phyloP scores from a whole-genome alignment of 331 rosid species.

The Prunus yedoensis region DNA sequence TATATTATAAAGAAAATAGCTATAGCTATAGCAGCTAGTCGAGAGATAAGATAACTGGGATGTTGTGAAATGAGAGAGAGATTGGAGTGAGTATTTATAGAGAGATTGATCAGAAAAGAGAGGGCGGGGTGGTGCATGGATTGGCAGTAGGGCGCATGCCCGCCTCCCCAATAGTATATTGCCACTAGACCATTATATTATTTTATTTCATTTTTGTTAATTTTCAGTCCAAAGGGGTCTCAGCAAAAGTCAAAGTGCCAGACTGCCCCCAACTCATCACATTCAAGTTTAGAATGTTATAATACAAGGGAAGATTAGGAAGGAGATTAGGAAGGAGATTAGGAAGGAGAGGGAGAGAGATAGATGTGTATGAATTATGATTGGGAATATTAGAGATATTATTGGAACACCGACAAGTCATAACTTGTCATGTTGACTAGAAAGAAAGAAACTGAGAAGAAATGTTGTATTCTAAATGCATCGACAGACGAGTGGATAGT shows the following conservation, averaged over 20 bases:
- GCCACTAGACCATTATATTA: too few species aligned
- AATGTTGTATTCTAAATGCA: neutral
- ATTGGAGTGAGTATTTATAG: neutral
- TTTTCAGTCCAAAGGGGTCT: neutral
- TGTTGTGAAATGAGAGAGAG: neutral
- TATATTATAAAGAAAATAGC: neutral
- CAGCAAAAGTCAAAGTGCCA: neutral
- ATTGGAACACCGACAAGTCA: too few species aligned
- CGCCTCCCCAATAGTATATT: neutral
- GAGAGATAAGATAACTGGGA: neutral
- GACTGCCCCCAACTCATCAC: slow-evolving; percentile 9
- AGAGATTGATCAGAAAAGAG: neutral
- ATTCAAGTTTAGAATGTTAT: too few species aligned
- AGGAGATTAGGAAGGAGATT: too few species aligned
- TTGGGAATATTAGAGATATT: too few species aligned
- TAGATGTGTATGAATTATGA: too few species aligned
- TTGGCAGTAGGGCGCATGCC: neutral
- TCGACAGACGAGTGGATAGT: neutral
- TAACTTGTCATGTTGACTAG: too few species aligned
- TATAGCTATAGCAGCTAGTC: too few species aligned
- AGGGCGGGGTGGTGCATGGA: neutral
- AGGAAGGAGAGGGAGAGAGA: too few species aligned
- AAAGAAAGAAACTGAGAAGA: neutral
- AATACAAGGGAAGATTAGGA: too few species aligned
- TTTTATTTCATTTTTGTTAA: too few species aligned